These are phyloP conservation scores for Trametes cinnabarina DNA, from an alignment of 768 basidiomycete genomes.

Conservation along the genomic window DNA sequence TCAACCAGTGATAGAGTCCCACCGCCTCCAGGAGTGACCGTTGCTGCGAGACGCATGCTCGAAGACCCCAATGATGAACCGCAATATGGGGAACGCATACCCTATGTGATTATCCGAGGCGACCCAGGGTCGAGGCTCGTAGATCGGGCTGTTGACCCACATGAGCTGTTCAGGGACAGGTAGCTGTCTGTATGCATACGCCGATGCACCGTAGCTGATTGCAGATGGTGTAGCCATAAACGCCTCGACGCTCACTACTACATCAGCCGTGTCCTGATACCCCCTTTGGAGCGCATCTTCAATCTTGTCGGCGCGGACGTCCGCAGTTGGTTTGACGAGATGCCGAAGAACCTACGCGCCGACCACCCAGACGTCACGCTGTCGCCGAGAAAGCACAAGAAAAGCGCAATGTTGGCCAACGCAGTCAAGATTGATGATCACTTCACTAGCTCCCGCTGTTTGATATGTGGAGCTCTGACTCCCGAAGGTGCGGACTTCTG, in stretches of 20 bases:
- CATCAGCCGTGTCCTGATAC: constrained; percentile 82
- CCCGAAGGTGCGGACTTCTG: constrained; percentile 43
- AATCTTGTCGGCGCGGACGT: constrained; percentile 89
- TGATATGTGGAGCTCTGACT: constrained; percentile 61
- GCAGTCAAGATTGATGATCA: constrained; percentile 68
- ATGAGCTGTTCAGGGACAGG: constrained; percentile 65
- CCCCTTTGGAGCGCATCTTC: constrained; percentile 87
- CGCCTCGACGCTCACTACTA: constrained; percentile 89
- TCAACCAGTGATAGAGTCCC: constrained; percentile 67
- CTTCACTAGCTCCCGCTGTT: constrained; percentile 67
- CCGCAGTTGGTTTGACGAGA: constrained; percentile 79
- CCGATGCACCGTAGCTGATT: not conserved
- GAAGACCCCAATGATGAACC: constrained; percentile 79
- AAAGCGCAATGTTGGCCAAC: constrained; percentile 32
- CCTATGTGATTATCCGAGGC: constrained; percentile 80
- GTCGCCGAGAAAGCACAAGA: constrained; percentile 37
- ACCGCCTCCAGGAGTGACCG: constrained; percentile 89
- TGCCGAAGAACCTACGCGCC: constrained; percentile 62
- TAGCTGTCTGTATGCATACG: constrained; percentile 25
- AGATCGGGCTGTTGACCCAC: constrained; percentile 72
- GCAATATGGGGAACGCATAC: constrained; percentile 91
- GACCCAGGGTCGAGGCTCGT: constrained; percentile 63
- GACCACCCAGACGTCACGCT: constrained; percentile 34
- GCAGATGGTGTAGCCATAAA: constrained; percentile 44
- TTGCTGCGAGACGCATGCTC: constrained; percentile 74